A percentile compares a stretch with the other conserved stretches of the same genome.
Conservation (phyloP, 495 filamentous ascomycete species). For the Tuber aestivum region DNA sequence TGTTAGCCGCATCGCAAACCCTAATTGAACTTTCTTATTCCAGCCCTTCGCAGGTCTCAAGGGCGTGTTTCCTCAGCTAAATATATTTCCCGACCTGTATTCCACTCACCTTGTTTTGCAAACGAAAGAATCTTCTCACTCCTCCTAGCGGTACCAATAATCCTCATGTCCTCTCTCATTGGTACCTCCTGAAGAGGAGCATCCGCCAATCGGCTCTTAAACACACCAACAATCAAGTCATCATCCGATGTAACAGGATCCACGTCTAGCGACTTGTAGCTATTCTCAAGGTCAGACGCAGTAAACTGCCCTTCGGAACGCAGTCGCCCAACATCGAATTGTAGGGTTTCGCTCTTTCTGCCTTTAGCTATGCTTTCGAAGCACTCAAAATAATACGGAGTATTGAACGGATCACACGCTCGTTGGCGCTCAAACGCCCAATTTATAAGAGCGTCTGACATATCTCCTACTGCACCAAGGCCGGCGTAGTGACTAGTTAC, state of each 20-base stretch:
- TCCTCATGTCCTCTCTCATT: constrained; percentile 32
- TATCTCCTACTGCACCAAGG: constrained; percentile 47
- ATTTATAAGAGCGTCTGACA: constrained; percentile 46
- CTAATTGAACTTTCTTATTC: neutral
- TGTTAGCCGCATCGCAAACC: neutral
- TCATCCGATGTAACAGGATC: constrained; percentile 24
- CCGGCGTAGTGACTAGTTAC: constrained; percentile 44
- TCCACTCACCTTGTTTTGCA: constrained; percentile 12
- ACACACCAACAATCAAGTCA: constrained; percentile 38
- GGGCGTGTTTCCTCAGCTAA: neutral
- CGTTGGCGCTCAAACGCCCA: constrained; percentile 47
- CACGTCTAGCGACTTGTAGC: constrained; percentile 30
- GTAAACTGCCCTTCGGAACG: constrained; percentile 40
- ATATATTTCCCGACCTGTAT: constrained; percentile 21
- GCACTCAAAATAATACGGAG: constrained; percentile 49
- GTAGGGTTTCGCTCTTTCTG: constrained; percentile 44
- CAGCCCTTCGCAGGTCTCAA: constrained; percentile 5
- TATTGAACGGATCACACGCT: constrained; percentile 43
- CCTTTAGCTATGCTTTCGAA: constrained; percentile 44
- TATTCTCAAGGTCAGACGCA: constrained; percentile 20
- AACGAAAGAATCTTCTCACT: constrained; percentile 26
- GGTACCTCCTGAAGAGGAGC: constrained; percentile 34
- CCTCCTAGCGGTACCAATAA: constrained; percentile 32
- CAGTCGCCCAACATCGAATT: constrained; percentile 44
- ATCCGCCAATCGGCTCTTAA: constrained; percentile 34